These are phyloP conservation scores for Vitis cinerea DNA, from an alignment of 164 flowering plant genomes.

Conservation along the genomic window DNA sequence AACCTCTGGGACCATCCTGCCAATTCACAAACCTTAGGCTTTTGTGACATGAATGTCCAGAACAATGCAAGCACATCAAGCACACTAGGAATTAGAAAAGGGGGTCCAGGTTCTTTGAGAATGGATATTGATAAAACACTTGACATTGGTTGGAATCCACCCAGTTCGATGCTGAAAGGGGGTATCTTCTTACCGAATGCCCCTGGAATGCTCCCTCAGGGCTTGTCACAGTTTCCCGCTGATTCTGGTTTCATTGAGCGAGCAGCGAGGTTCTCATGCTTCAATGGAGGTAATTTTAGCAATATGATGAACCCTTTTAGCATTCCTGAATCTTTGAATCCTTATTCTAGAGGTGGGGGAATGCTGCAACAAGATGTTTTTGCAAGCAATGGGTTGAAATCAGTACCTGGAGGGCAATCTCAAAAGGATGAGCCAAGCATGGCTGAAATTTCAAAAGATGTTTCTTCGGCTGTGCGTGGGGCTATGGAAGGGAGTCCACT, in stretches of 20 bases:
- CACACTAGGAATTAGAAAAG: slow-evolving; percentile 30
- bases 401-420: slow-evolving; percentile 25
- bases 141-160: slow-evolving; percentile 51
- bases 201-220: slow-evolving; percentile 56
- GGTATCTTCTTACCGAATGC: slow-evolving; percentile 45
- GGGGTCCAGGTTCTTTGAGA: slow-evolving; percentile 30
- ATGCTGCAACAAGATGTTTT: slow-evolving; percentile 39
- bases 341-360: slow-evolving; percentile 37
- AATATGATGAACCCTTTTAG: slow-evolving; percentile 55
- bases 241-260: slow-evolving; percentile 90
- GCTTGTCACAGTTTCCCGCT: slow-evolving; percentile 72
- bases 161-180: slow-evolving; percentile 44
- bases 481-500: slow-evolving; percentile 41
- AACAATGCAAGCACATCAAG: slow-evolving; percentile 32
- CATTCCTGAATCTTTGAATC: slow-evolving; percentile 36
- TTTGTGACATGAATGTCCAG: slow-evolving; percentile 35
- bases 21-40: slow-evolving; percentile 42
- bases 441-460: slow-evolving; percentile 40
- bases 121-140: slow-evolving; percentile 30
- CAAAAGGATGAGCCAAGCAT: slow-evolving; percentile 37
- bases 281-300: slow-evolving; percentile 63
- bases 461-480: slow-evolving; percentile 25
- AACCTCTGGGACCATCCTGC: slow-evolving; percentile 49
- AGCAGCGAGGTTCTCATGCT: slow-evolving; percentile 85
- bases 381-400: slow-evolving; percentile 22